Conservation (phyloP, 305 asterid genomes). For the Fraxinus velutina region DNA sequence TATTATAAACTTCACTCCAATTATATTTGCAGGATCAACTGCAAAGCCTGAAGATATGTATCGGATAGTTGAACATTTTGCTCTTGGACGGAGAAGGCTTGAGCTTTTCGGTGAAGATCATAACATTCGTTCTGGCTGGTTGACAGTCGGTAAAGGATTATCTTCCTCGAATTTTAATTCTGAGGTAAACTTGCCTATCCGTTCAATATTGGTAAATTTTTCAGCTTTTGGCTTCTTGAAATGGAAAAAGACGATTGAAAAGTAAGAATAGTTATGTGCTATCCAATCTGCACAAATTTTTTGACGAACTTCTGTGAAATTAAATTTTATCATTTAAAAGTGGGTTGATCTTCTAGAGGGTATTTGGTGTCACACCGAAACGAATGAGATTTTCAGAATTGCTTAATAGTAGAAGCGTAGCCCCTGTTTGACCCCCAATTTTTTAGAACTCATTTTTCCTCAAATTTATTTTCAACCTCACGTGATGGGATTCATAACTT, state of each 20-base stretch:
- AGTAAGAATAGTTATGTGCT: not conserved
- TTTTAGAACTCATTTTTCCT: not conserved
- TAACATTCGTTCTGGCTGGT: constrained; percentile 97
- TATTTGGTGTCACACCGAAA: not conserved
- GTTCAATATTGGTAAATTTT: not conserved
- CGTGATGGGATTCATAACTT: not conserved
- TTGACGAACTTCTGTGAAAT: not conserved
- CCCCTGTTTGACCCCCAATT: not conserved
- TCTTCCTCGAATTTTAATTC: constrained; percentile 86
- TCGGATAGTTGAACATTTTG: constrained; percentile 93
- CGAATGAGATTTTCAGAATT: not conserved
- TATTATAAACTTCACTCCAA: constrained; percentile 20
- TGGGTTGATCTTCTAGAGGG: not conserved
- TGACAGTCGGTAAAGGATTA: constrained; percentile 85
- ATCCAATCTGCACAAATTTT: not conserved
- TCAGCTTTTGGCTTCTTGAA: not conserved
- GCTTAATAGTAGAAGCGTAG: not conserved
- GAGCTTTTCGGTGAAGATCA: constrained; percentile 99
- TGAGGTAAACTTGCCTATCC: constrained; percentile 49
- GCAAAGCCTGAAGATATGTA: constrained; percentile 98
- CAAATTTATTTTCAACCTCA: not conserved
- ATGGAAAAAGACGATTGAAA: not conserved
- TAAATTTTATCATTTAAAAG: not conserved
- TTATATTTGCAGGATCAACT: constrained; percentile 64
- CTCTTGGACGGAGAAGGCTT: constrained; percentile 96